Percentiles rank a stretch among this genome's conserved stretches.
phyloP scores from a whole-genome alignment of 768 basidiomycete genomes.

The Tulasnella sp. region DNA sequence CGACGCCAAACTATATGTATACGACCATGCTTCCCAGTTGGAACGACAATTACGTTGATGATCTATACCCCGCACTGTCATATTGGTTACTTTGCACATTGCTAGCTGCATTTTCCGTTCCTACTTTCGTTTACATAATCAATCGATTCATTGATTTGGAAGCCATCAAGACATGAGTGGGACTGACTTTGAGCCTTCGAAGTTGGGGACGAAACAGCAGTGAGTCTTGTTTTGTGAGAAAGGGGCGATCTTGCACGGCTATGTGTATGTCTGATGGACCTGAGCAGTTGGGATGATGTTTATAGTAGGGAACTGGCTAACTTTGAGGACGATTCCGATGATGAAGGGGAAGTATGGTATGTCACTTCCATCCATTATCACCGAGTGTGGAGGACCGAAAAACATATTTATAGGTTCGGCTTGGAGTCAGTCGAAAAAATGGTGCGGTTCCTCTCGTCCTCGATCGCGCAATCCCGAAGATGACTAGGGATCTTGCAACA shows the following conservation, averaged over 20 bases:
- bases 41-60: too few species aligned
- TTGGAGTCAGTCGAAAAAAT: slow-evolving; percentile 63
- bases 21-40: too few species aligned
- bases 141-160: too few species aligned
- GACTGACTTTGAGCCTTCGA: slow-evolving; percentile 56
- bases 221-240: slow-evolving; percentile 29
- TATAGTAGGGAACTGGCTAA: slow-evolving; percentile 59
- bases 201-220: slow-evolving; percentile 71
- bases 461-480: neutral
- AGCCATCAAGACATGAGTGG: too few species aligned
- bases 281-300: slow-evolving; percentile 58
- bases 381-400: neutral
- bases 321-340: slow-evolving; percentile 56
- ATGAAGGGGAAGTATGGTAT: slow-evolving; percentile 79
- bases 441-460: slow-evolving; percentile 25
- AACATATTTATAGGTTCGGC: slow-evolving; percentile 52
- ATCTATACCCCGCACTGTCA: too few species aligned
- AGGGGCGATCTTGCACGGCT: neutral
- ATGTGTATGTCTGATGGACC: neutral
- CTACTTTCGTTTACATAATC: too few species aligned
- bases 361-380: slow-evolving; percentile 18
- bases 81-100: neutral
- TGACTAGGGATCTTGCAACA: neutral
- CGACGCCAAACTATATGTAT: slow-evolving; percentile 11
- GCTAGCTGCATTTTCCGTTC: too few species aligned